Evolutionary conservation across 176 grass and related monocot genomes (phyloP), one percentile per base, ranked within the genome.

Genomic region (Stipa capillata): DNA sequence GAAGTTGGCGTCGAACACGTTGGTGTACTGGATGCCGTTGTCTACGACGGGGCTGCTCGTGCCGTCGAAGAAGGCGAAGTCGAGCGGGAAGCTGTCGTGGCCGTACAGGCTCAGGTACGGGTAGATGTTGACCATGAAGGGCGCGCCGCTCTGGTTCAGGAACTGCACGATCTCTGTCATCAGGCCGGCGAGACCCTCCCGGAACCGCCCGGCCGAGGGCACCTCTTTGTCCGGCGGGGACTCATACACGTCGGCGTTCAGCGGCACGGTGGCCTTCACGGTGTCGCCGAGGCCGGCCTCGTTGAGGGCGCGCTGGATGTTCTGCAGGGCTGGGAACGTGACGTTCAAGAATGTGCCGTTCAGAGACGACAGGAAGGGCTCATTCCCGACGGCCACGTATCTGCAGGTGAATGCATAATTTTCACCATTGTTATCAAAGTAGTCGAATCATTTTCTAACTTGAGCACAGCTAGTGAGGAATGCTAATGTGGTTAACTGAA

Each of bases 351-450:
- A 97, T 9, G 94, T 91, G 36, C 81, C 86, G 53, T 97, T 97
- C 4, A 87, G 76, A 1, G 94, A 69, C 74, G 80, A 54, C 32
- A 97, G 84, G 77, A 97, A 97, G 5, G 94, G 94, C 77, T 97
- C 94, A 1, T 97, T 97, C 57, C 94, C 94, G 14, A 97, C 94
- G 58, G 94, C 90, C n/a, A 97, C 88, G 50, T 93, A 93, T 51
- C 94, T 97, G 83, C 81, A 60, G 3, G 13, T 15, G 18, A 64
- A 63, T 40, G 6, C 41, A n/a, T 37, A 68, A 54, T 40, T 49
- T 6, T 42, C 12, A n/a, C 23, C 15, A 31, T 17, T 24, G 56
- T 32, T 32, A 32, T 33, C 61, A 39, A 65, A 40, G 8, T 23
- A 60, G 11, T 12, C 21, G 78, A 28, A 21, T 44, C 16, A 17